These are phyloP conservation scores for Schizochytrium sp. DNA, from an alignment of 108 stramenopile genomes.

Conservation along the genomic window DNA sequence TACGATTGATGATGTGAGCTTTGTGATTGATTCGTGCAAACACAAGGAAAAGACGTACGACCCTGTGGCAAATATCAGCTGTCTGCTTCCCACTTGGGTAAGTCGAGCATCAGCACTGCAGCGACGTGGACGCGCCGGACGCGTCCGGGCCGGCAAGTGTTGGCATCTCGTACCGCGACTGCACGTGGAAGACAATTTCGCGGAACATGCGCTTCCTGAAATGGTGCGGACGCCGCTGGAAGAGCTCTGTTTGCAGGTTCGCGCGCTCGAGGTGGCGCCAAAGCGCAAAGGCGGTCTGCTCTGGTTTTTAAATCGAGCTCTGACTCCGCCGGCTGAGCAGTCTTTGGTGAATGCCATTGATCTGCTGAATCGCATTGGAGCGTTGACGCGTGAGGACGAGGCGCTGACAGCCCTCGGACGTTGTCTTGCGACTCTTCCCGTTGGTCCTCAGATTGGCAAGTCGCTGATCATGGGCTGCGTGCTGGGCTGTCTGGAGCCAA, in stretches of 20 bases:
- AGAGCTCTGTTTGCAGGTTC: constrained; percentile 72
- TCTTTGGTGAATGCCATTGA: constrained; percentile 55
- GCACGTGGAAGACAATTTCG: constrained; percentile 46
- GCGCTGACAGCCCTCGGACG: constrained; percentile 75
- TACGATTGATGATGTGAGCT: constrained; percentile 52
- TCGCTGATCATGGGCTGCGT: constrained; percentile 67
- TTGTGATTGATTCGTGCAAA: constrained; percentile 48
- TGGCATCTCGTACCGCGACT: constrained; percentile 57
- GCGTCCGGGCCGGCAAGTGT: constrained; percentile 70
- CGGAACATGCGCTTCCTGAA: constrained; percentile 69
- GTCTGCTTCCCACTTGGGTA: constrained; percentile 71
- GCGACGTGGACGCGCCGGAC: constrained; percentile 80
- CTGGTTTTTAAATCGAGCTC: constrained; percentile 54
- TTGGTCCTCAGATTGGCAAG: constrained; percentile 82
- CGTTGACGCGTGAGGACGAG: constrained; percentile 49
- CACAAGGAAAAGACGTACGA: constrained; percentile 55
- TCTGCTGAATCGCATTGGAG: constrained; percentile 55
- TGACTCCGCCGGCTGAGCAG: constrained; percentile 60
- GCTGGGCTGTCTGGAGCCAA: constrained; percentile 71
- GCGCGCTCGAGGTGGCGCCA: constrained; percentile 58
- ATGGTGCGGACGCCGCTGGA: constrained; percentile 80
- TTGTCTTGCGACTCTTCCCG: constrained; percentile 71
- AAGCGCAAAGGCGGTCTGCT: neutral
- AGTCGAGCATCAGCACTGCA: constrained; percentile 76
- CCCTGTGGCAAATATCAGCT: constrained; percentile 30